Conservation (phyloP, 352 stramenopile genomes). For the Phytopythium ostracodes region DNA sequence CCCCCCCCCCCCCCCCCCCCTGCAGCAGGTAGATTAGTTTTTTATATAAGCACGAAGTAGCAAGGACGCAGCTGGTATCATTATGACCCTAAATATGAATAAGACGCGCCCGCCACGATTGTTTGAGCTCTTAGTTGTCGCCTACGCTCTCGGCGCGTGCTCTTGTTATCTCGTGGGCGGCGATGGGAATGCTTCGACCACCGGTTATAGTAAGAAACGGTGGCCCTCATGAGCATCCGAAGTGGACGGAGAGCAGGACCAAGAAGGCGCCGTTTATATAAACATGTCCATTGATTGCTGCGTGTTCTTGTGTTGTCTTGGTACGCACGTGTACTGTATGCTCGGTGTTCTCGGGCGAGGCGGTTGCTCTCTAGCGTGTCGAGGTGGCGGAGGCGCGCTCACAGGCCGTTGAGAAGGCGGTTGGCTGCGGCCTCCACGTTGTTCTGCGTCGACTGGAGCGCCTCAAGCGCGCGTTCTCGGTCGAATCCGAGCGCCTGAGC, state of each 20-base stretch:
- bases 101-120: not conserved
- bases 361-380: conserved; percentile 11
- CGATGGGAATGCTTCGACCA: not conserved
- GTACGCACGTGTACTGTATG: not conserved
- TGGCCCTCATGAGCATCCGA: too few species aligned
- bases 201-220: too few species aligned
- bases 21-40: not conserved
- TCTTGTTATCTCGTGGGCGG: not conserved
- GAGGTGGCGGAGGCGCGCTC: not conserved
- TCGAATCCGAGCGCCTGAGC: conserved; percentile 65
- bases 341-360: too few species aligned
- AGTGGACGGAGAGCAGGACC: too few species aligned
- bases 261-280: not conserved
- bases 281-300: not conserved
- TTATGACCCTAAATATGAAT: not conserved
- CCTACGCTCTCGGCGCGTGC: too few species aligned
- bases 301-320: not conserved
- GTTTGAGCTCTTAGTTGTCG: not conserved
- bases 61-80: not conserved
- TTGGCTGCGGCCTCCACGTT: conserved; percentile 87
- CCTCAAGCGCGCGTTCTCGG: conserved; percentile 58
- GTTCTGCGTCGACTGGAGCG: conserved; percentile 72
- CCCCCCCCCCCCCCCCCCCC: too few species aligned
- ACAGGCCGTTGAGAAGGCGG: conserved; percentile 69
- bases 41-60: not conserved